A percentile compares a stretch with the other conserved stretches of the same genome.
phyloP scores from a whole-genome alignment of 208 protist species.

The Endotrypanum monterogeii region DNA sequence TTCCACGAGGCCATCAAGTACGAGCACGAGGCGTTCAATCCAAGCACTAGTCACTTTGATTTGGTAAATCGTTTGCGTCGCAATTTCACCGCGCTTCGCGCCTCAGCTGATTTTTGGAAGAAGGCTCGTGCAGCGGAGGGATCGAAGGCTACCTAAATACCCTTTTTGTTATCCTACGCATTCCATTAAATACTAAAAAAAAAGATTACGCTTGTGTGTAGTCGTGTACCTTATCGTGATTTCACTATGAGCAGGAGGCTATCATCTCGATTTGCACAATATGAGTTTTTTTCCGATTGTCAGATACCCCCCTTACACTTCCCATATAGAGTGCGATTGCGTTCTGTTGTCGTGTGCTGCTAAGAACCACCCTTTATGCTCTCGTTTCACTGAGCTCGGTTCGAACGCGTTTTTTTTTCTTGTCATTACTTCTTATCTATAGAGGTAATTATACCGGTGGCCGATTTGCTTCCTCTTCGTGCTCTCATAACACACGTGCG shows the following conservation, averaged over 20 bases:
- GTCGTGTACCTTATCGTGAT: background rate
- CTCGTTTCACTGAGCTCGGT: background rate
- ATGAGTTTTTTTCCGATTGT: background rate
- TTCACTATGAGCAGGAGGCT: background rate
- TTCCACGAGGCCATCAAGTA: conserved; percentile 61
- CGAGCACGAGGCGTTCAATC: conserved; percentile 64
- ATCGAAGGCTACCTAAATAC: background rate
- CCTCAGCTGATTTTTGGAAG: conserved; percentile 31
- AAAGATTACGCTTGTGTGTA: background rate
- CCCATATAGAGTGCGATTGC: background rate
- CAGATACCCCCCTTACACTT: no score
- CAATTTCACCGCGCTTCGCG: conserved; percentile 44
- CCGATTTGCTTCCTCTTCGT: no score
- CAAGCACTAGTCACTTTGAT: conserved; percentile 63
- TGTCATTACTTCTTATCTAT: background rate
- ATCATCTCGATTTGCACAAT: no score
- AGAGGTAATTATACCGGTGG: no score
- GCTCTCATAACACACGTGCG: no score
- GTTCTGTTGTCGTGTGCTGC: background rate
- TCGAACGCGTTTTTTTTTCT: background rate
- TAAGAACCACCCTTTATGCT: background rate
- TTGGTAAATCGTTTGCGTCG: conserved; percentile 64
- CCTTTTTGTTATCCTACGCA: background rate
- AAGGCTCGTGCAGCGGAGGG: conserved; percentile 10
- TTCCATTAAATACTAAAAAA: background rate